Conservation (phyloP, 2,329 filamentous ascomycete species). For the Cladorrhinum sp. region DNA sequence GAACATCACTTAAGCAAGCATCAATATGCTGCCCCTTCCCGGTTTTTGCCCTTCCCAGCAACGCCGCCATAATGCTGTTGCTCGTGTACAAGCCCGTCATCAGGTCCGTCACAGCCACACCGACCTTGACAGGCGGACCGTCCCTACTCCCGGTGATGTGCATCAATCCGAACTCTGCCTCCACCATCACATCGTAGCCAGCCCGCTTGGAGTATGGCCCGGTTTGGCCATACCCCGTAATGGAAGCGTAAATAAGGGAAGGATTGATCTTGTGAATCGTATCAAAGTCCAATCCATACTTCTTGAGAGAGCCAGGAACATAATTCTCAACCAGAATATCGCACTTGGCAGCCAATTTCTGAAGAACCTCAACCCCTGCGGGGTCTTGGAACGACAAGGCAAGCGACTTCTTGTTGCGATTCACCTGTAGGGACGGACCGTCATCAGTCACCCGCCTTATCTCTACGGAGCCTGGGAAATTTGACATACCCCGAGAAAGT, state of each 20-base stretch:
- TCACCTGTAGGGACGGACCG: conserved; percentile 61
- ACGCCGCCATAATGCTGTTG: conserved; percentile 91
- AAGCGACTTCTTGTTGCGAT: conserved; percentile 95
- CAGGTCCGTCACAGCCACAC: conserved; percentile 92
- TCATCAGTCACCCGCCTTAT: not conserved
- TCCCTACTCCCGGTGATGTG: conserved; percentile 91
- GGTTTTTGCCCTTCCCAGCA: conserved; percentile 71
- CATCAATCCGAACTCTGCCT: conserved; percentile 97
- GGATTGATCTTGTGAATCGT: conserved; percentile 80
- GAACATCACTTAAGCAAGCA: conserved; percentile 86
- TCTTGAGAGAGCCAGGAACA: conserved; percentile 81
- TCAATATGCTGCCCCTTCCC: conserved; percentile 90
- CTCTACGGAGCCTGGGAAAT: no score
- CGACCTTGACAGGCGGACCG: conserved; percentile 92
- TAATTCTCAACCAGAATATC: conserved; percentile 98
- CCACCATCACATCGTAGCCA: conserved; percentile 99
- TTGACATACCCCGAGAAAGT: conserved; percentile 75
- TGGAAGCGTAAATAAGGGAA: conserved; percentile 85
- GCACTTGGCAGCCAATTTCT: conserved; percentile 77
- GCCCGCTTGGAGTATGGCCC: conserved; percentile 84
- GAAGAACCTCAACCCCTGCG: conserved; percentile 80
- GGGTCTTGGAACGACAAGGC: conserved; percentile 86
- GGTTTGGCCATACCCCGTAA: conserved; percentile 95
- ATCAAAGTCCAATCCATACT: conserved; percentile 87
- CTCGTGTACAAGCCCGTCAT: conserved; percentile 94